Evolutionary conservation across 495 filamentous ascomycete species (phyloP), one percentile per base, ranked within the genome.

Genomic region (Aspergillus incahuasiensis): DNA sequence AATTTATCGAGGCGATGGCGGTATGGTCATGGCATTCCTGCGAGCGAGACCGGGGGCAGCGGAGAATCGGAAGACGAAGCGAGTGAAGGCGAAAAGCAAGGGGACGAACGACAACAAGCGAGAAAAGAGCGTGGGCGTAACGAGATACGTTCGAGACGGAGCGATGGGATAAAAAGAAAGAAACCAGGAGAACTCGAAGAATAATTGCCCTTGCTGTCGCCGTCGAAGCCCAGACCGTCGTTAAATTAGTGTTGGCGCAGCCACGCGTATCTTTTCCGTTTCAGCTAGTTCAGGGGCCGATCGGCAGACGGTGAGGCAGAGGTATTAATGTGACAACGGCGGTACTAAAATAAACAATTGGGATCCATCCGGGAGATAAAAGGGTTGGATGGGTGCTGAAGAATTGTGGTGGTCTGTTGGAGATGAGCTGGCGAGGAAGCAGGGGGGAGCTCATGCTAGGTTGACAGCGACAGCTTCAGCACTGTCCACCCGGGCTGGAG

Each of bases 201-300:
- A 25, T 38, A 13, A 28, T 18, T 40, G 15, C 38, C 12, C 38
- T 16, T n/a, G 32, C 34, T 13, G 35, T 39, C 32, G 41, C 21
- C 7, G 20, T 38, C 38, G 38, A 38, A 50, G 46, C 54, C 47
- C 54, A 50, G 54, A 41, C 46, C 18, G 46, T 46, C 46, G 54
- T 56, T 56, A 43, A 50, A 50, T 56, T 56, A 56, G 54, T 56
- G 16, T 49, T 39, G n/a, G 30, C 44, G 54, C 55, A 46, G 55
- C 60, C 50, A 47, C 58, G 62, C 62, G 52, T 55, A 64, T 64
- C 62, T 56, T 47, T 64, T 55, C 62, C 62, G 54, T 55, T 52
- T 49, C 50, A 56, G 54, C 34, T 28, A 12, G 38, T 32, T 64
- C 62, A 61, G 58, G 58, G 58, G 58, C 48, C 54, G 53, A 56